These are phyloP conservation scores for Trichosporon faecale DNA, from an alignment of 1,284 basidiomycete species.

Conservation along the genomic window DNA sequence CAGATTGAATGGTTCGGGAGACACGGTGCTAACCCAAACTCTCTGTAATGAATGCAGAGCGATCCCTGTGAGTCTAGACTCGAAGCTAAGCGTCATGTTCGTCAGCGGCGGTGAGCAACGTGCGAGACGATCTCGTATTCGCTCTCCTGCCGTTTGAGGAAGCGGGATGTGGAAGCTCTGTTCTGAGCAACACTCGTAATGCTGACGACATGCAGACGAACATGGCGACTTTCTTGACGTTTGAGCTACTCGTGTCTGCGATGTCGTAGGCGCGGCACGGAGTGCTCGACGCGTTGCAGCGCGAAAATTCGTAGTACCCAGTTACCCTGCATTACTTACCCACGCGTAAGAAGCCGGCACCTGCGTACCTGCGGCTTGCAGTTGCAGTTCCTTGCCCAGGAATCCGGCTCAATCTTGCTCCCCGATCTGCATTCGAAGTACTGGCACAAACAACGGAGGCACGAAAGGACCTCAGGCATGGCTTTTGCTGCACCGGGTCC, in stretches of 20 bases:
- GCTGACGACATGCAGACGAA: slow-evolving; percentile 38
- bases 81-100: not conserved
- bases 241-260: slow-evolving; percentile 47
- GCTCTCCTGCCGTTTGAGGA: slow-evolving; percentile 6
- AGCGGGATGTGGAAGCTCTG: not conserved
- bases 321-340: slow-evolving; percentile 2
- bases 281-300: not conserved
- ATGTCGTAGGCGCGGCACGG: slow-evolving; percentile 24
- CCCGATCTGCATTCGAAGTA: not conserved
- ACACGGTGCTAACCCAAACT: slow-evolving; percentile 14
- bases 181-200: not conserved
- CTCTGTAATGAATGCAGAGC: slow-evolving; percentile 6
- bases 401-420: not conserved
- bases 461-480: not conserved
- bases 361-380: not conserved
- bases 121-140: not conserved
- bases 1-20: not conserved
- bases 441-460: not conserved
- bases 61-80: slow-evolving; percentile 13
- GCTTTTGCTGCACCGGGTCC: no score
- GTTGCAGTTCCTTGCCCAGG: not conserved
- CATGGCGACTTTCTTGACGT: slow-evolving; percentile 52
- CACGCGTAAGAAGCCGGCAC: not conserved
- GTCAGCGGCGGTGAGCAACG: not conserved
- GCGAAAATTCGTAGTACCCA: not conserved